Evolutionary conservation across 2,329 filamentous ascomycete genomes (phyloP).

Genomic region (Aspergillus costaricaensis): DNA sequence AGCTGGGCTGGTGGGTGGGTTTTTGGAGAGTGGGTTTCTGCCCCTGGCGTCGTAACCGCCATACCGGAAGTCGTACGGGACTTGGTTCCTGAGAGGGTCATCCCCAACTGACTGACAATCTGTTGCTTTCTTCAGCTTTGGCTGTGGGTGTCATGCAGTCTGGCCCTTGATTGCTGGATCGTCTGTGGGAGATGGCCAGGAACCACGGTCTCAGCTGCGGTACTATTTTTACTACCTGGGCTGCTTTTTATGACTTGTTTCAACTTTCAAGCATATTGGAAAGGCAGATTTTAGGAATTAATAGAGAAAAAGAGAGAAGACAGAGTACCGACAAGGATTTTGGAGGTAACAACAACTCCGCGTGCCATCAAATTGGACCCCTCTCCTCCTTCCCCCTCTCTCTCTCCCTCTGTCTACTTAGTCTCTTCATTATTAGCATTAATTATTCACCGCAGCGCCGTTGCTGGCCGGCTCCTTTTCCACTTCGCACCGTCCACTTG

Average conservation of each 20-base stretch:
- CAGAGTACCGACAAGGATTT: too few relatives aligned
- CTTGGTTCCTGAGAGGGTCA: background rate
- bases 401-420: too few relatives aligned
- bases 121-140: background rate
- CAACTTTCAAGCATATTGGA: background rate
- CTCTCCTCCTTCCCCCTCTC: background rate
- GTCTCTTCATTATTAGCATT: too few relatives aligned
- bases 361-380: background rate
- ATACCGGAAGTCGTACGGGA: background rate
- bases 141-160: background rate
- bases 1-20: background rate
- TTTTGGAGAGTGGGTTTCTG: background rate
- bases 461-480: slow-evolving; percentile 7
- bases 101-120: background rate
- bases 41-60: slow-evolving; percentile 9
- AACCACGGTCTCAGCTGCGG: background rate
- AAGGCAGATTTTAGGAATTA: too few relatives aligned
- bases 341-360: background rate
- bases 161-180: background rate
- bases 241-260: background rate
- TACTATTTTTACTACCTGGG: background rate
- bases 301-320: too few relatives aligned
- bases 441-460: background rate
- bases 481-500: background rate
- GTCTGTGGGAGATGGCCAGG: background rate